Percentiles rank a stretch among this genome's conserved stretches.
Evolutionary conservation across 257 asterid genomes (phyloP).

Genomic region (Penstemon barbatus): DNA sequence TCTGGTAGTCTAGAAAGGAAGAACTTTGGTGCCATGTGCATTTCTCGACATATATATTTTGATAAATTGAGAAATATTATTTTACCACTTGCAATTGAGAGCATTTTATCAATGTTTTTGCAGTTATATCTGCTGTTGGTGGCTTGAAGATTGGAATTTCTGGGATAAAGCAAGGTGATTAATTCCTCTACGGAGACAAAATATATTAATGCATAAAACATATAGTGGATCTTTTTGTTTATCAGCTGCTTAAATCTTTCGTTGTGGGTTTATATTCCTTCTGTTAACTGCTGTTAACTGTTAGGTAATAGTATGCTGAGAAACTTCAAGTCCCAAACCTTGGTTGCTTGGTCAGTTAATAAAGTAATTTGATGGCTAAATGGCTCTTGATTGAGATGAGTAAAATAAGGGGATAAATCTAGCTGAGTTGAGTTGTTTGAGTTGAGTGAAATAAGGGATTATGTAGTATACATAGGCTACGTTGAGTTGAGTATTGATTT

Average conservation of each 20-base stretch:
- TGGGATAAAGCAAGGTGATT: slow-evolving; percentile 68
- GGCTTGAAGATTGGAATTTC: slow-evolving; percentile 92
- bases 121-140: slow-evolving; percentile 97
- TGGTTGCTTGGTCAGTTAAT: slow-evolving; percentile 14
- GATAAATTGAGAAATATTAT: neutral
- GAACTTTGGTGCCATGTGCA: slow-evolving; percentile 22
- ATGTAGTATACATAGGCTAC: too few relatives aligned
- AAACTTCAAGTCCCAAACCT: slow-evolving; percentile 12
- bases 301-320: slow-evolving; percentile 15
- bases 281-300: slow-evolving; percentile 5
- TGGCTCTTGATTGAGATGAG: neutral
- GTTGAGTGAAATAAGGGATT: slow-evolving; percentile 6
- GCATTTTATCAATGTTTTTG: slow-evolving; percentile 30
- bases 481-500: too few relatives aligned
- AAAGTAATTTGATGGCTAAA: slow-evolving; percentile 7
- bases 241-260: slow-evolving; percentile 24
- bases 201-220: neutral
- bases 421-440: neutral
- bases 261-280: neutral
- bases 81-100: slow-evolving; percentile 29
- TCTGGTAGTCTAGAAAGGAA: slow-evolving; percentile 27
- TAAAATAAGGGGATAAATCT: too few relatives aligned
- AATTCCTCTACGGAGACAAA: neutral
- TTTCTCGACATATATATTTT: neutral
- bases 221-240: slow-evolving; percentile 14